Evolutionary conservation across 2,329 filamentous ascomycete genomes (phyloP).

Genomic region (Trichoderma pleuroti): DNA sequence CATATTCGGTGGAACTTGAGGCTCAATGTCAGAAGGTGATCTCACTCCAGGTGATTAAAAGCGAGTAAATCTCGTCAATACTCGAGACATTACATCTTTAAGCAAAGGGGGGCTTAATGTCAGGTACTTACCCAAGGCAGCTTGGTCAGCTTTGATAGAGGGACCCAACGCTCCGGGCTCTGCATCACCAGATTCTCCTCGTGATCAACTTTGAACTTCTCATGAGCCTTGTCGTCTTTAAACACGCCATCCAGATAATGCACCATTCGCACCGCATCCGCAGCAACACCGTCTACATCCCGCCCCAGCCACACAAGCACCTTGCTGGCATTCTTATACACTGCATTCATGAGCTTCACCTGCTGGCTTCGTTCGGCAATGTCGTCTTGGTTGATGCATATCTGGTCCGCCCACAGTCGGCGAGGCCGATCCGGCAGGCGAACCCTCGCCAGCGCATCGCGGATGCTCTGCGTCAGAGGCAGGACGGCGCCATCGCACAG

Average conservation of each 20-base stretch:
- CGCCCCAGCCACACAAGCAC: conserved; percentile 38
- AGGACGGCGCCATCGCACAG: conserved; percentile 26
- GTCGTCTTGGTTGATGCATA: conserved; percentile 41
- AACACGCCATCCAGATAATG: conserved; percentile 30
- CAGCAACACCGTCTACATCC: conserved; percentile 29
- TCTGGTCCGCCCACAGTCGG: conserved; percentile 39
- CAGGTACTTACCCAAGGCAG: conserved; percentile 32
- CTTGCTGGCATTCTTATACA: conserved; percentile 33
- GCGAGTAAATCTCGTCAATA: neutral
- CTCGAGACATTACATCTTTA: neutral
- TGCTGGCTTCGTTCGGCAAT: conserved; percentile 35
- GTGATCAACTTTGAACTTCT: conserved; percentile 29
- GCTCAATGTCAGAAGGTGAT: neutral
- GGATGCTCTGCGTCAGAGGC: conserved; percentile 31
- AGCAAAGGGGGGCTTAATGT: neutral
- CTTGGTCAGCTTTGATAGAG: conserved; percentile 33
- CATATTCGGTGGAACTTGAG: conserved; percentile 35
- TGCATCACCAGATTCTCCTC: conserved; percentile 31
- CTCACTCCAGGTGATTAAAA: neutral
- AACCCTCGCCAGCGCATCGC: conserved; percentile 31
- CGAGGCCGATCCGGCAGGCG: conserved; percentile 25
- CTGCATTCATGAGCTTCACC: conserved; percentile 38
- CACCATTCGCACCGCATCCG: conserved; percentile 29
- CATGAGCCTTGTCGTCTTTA: conserved; percentile 30
- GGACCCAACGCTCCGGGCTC: conserved; percentile 30